Conservation (phyloP, 306 rosid species). For the Spatholobus suberectus region DNA sequence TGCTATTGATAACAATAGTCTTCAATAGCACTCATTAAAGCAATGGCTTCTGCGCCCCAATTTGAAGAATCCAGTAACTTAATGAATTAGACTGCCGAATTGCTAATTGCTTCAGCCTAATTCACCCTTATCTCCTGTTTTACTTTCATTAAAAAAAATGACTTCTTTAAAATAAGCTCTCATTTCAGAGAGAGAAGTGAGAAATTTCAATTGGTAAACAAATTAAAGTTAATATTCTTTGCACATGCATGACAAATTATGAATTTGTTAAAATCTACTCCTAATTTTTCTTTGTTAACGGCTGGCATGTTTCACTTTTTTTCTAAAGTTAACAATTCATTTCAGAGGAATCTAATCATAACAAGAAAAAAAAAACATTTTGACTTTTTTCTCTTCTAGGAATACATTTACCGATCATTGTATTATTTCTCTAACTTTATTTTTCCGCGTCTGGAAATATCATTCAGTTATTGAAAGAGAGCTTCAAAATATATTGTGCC, state of each 20-base stretch:
- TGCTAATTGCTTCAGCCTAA: not conserved
- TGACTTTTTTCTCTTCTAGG: not conserved
- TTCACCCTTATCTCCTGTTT: not conserved
- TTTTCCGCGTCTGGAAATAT: conserved; percentile 27
- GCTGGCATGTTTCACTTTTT: not conserved
- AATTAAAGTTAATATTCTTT: not conserved
- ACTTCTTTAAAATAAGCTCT: not conserved
- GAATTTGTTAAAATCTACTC: not conserved
- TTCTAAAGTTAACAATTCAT: not conserved
- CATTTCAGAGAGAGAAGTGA: not conserved
- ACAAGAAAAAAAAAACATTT: not conserved
- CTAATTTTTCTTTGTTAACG: not conserved
- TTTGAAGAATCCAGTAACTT: not conserved
- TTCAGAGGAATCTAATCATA: not conserved
- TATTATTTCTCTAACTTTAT: not conserved
- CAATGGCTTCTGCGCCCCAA: not conserved
- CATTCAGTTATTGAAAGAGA: conserved; percentile 86
- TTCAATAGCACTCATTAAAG: not conserved
- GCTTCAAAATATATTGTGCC: conserved; percentile 93
- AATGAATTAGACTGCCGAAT: not conserved
- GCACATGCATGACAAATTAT: not conserved
- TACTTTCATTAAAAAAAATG: not conserved
- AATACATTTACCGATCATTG: not conserved
- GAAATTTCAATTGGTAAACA: not conserved
- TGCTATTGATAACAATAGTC: not conserved